Base-by-base conservation (phyloP, 805 yeast species). In the Diddensiella santjacobensis region DNA sequence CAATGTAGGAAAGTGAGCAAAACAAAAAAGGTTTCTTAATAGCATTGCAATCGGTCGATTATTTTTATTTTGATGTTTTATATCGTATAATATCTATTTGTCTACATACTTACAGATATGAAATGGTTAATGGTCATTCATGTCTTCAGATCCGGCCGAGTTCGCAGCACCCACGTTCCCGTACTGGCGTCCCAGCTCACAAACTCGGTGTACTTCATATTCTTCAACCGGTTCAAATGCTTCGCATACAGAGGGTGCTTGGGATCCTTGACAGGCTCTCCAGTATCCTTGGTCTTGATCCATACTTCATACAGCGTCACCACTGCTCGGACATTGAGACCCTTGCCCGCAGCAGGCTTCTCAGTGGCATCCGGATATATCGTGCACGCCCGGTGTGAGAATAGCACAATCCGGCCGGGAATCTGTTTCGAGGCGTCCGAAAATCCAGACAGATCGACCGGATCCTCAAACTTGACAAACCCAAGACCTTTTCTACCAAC, bases 401-500 rank as follows among this genome's bases (percentile, higher is more conserved):
- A 80, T 2, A 74, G 69, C 36, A 91, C 76, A 15, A 86, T 58
- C 19, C 75, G 78, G 19, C 88, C 89, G 40, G 87, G 76, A 26
- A 86, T 77, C 40, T 80, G 77, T 13, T 82, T 76, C 48, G 80
- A 65, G 11, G 63, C 59, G 44, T 79, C 74, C 2, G 84, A 75
- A 56, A 83, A 72, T 3, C 79, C 67, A 0, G 95, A 79, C 55
- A 93, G 72, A 65, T 93, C 97, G 41, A 93, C 95, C 0, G 96
- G 95, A 45, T 76, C 72, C 44, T 80, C 62, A 63, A 90, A 93
- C 60, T 82, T 84, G 42, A 93, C 75, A 46, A 78, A 71, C 40
- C 99, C 99, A 60, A 72, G 80, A 48, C 82, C 83, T 52, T 75
- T 75, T 55, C 93, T 82, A 3, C 98, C 99, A 51, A 93, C 79